These are phyloP conservation scores for Heterobasidion annosum DNA, from an alignment of 1,284 basidiomycete genomes.

Conservation along the genomic window DNA sequence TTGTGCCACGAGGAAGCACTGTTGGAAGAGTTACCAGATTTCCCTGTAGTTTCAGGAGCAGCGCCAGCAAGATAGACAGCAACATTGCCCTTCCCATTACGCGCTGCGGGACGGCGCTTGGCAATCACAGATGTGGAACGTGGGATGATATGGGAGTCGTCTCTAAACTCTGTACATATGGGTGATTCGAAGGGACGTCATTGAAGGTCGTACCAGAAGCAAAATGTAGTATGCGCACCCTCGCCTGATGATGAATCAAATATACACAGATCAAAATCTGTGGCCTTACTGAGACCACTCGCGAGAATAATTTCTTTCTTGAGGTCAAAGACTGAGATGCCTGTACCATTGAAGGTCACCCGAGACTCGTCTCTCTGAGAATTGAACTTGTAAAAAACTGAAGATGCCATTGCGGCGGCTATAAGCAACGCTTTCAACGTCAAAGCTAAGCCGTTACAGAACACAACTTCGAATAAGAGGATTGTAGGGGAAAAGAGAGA, in stretches of 20 bases:
- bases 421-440: slow-evolving; percentile 21
- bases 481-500: not conserved
- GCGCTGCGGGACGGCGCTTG: slow-evolving; percentile 78
- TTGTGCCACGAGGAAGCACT: slow-evolving; percentile 41
- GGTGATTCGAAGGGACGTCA: not conserved
- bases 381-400: slow-evolving; percentile 98
- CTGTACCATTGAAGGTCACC: slow-evolving; percentile 96
- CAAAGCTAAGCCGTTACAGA: slow-evolving; percentile 2
- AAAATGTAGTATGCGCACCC: slow-evolving; percentile 41
- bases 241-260: slow-evolving; percentile 82
- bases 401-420: slow-evolving; percentile 63
- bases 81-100: slow-evolving; percentile 89
- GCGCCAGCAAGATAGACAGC: slow-evolving; percentile 74
- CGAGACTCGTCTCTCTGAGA: slow-evolving; percentile 92
- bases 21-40: slow-evolving; percentile 18
- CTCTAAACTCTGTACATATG: slow-evolving; percentile 69
- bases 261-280: slow-evolving; percentile 92
- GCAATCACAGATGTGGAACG: slow-evolving; percentile 92
- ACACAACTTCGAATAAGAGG: not conserved
- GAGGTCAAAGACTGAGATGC: slow-evolving; percentile 97
- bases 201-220: not conserved
- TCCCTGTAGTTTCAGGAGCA: slow-evolving; percentile 29
- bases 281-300: slow-evolving; percentile 93
- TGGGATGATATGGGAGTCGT: slow-evolving; percentile 88
- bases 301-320: slow-evolving; percentile 97